phyloP scores from a whole-genome alignment of 2,329 filamentous ascomycete species.

The Penicillium brasilianum region DNA sequence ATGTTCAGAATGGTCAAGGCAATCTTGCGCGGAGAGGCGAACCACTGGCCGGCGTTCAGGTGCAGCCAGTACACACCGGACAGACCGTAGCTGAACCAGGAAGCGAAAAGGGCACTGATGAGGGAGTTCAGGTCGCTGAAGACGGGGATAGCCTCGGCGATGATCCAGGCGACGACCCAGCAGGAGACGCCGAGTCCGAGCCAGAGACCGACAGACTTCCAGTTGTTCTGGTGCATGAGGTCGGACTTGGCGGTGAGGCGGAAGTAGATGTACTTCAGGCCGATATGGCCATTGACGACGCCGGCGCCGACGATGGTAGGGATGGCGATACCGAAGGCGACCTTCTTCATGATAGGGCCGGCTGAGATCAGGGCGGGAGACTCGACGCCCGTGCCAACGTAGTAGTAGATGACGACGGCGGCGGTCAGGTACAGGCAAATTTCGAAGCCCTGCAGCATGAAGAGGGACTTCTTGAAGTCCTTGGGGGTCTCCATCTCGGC shows the following conservation, averaged over 20 bases:
- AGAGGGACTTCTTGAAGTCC: conserved; percentile 67
- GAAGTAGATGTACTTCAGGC: conserved; percentile 68
- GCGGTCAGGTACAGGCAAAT: conserved; percentile 68
- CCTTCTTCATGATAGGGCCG: conserved; percentile 60
- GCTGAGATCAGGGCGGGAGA: conserved; percentile 71
- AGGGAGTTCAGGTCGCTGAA: conserved; percentile 70
- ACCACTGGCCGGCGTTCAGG: conserved; percentile 52
- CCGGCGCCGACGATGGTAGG: conserved; percentile 74
- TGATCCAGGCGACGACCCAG: conserved; percentile 68
- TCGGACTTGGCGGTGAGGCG: conserved; percentile 65
- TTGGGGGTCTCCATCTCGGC: conserved; percentile 66
- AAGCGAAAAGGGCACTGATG: conserved; percentile 47
- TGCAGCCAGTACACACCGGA: conserved; percentile 55
- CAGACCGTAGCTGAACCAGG: conserved; percentile 45
- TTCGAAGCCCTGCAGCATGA: conserved; percentile 64
- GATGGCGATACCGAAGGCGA: conserved; percentile 70
- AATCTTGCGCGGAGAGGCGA: conserved; percentile 51
- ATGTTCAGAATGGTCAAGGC: conserved; percentile 52
- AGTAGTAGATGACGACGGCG: conserved; percentile 71
- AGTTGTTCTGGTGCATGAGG: conserved; percentile 56
- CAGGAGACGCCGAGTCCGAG: conserved; percentile 59
- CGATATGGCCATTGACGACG: conserved; percentile 71
- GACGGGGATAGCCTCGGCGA: conserved; percentile 71
- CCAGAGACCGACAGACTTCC: conserved; percentile 63
- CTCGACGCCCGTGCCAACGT: conserved; percentile 63